phyloP scores from a whole-genome alignment of 2,329 filamentous ascomycete genomes.

The Grosmannia penicillata region DNA sequence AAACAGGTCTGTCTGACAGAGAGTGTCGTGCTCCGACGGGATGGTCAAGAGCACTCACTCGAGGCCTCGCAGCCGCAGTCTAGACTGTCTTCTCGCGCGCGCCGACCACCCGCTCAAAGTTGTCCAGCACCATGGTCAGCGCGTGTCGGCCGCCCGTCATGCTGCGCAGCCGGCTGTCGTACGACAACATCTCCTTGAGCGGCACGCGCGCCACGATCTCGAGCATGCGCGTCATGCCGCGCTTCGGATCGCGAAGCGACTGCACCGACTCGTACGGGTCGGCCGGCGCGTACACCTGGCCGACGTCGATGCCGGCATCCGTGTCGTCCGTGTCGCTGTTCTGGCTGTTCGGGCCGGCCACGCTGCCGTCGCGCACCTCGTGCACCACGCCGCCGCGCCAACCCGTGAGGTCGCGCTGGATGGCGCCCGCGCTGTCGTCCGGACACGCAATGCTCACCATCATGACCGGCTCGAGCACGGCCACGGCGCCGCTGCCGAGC shows the following conservation, averaged over 20 bases:
- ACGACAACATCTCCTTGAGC: conserved; percentile 92
- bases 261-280: conserved; percentile 60
- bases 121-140: conserved; percentile 43
- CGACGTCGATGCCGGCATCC: conserved; percentile 44
- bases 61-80: too few species aligned
- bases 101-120: conserved; percentile 39
- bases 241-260: conserved; percentile 36
- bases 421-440: conserved; percentile 63
- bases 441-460: conserved; percentile 74
- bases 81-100: conserved; percentile 31
- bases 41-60: too few species aligned
- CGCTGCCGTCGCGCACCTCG: conserved; percentile 45
- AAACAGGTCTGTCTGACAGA: too few species aligned
- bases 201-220: conserved; percentile 78
- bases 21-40: too few species aligned
- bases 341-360: conserved; percentile 8
- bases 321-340: conserved; percentile 19
- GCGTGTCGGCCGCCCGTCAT: conserved; percentile 69
- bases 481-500: conserved; percentile 41
- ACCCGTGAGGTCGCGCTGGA: conserved; percentile 69
- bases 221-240: conserved; percentile 31
- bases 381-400: conserved; percentile 62
- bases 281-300: conserved; percentile 70
- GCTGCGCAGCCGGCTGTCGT: conserved; percentile 75
- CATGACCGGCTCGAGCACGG: conserved; percentile 89